Evolutionary conservation across 1,284 basidiomycete species (phyloP).

Genomic region (Ganoderma sinense): DNA sequence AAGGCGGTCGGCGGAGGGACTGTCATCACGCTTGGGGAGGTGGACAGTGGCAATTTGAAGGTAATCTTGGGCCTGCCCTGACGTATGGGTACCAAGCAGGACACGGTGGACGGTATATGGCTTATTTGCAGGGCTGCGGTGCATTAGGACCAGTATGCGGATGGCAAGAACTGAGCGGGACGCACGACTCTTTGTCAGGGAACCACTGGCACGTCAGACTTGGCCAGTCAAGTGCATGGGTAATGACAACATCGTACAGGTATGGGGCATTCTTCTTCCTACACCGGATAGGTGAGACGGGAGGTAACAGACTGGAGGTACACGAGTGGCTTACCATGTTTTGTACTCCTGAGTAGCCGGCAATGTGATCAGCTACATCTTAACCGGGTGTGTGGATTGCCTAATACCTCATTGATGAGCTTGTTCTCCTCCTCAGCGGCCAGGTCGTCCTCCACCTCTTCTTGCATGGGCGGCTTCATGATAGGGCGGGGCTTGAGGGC

Average conservation of each 20-base stretch:
- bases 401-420: constrained; percentile 86
- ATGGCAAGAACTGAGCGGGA: constrained; percentile 24
- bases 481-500: background rate
- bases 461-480: constrained; percentile 70
- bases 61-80: constrained; percentile 93
- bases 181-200: constrained; percentile 93
- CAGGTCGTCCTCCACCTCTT: constrained; percentile 83
- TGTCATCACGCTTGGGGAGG: constrained; percentile 82
- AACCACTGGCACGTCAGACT: constrained; percentile 99
- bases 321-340: constrained; percentile 61
- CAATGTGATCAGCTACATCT: background rate
- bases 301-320: constrained; percentile 15
- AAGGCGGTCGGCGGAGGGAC: constrained; percentile 73
- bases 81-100: constrained; percentile 97
- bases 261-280: constrained; percentile 99
- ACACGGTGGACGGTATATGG: constrained; percentile 94
- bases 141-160: constrained; percentile 7
- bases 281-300: constrained; percentile 20
- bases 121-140: constrained; percentile 80
- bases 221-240: constrained; percentile 98
- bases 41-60: constrained; percentile 96
- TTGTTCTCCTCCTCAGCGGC: constrained; percentile 90
- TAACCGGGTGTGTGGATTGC: background rate
- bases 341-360: constrained; percentile 73
- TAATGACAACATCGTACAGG: constrained; percentile 97